These are phyloP conservation scores for Acanthamoeba castellanii DNA, from an alignment of 208 protist species.

Conservation along the genomic window DNA sequence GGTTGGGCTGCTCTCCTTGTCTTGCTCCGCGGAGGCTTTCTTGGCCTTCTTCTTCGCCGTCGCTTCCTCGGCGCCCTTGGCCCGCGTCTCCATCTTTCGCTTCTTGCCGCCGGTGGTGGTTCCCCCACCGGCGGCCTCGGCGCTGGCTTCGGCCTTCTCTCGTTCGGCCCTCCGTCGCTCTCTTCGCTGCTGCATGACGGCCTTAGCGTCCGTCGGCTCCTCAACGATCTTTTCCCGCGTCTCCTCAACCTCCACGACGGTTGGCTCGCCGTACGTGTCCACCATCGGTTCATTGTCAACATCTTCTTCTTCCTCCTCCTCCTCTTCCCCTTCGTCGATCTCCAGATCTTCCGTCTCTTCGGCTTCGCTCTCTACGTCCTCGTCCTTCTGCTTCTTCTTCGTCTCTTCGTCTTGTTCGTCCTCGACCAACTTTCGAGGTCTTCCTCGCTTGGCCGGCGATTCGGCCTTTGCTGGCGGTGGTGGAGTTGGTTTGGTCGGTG, in stretches of 20 bases:
- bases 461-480: not conserved
- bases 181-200: not conserved
- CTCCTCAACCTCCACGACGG: not conserved
- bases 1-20: not conserved
- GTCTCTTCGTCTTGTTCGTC: not conserved
- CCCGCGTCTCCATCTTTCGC: not conserved
- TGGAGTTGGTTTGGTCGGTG: not conserved
- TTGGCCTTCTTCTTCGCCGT: not conserved
- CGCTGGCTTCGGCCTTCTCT: not conserved
- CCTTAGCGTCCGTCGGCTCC: not conserved
- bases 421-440: not conserved
- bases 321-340: not conserved
- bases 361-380: not conserved
- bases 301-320: not conserved
- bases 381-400: not conserved
- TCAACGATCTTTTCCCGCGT: not conserved
- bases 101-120: not conserved
- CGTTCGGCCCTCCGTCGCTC: not conserved
- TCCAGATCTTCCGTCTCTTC: slow-evolving; percentile 2
- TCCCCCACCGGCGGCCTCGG: not conserved
- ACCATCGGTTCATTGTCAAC: not conserved
- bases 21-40: not conserved
- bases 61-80: not conserved
- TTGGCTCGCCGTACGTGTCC: not conserved
- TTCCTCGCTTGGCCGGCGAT: not conserved